Evolutionary conservation across 1,284 basidiomycete genomes (phyloP), one percentile per base, ranked within the genome.

Genomic region (Ustilago xerochloae): DNA sequence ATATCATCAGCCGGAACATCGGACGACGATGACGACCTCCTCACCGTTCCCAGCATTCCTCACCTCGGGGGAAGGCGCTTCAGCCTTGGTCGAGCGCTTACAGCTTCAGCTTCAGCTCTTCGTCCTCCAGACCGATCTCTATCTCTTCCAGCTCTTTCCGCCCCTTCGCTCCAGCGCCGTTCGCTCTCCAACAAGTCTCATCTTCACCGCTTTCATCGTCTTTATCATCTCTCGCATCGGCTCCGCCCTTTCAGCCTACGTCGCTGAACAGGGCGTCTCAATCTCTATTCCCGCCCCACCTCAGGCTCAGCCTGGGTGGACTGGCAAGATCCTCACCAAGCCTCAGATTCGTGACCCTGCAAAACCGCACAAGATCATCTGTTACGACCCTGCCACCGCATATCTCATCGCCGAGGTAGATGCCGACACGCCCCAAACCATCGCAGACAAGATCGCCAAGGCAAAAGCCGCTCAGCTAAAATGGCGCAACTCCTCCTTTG

Each of bases 371-470:
- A 87, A 89, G 78, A 91, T 98, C 59, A 94, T 93, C 2, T 91
- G 91, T 85, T 97, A 90, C 80, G 95, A 97, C 84, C 95, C 95
- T 9, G 90, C 93, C 6, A 96, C 93, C 5, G 91, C 90, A 20
- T 87, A 91, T 46, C 91, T 94, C 78, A 87, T 94, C 52, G 89
- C 86, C 24, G 92, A 91, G 1, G 85, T 89, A 79, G 80, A 91
- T 48, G 89, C 93, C 38, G 90, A 94, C 84, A 88, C 89, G 55
- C 87, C 87, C 26, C 86, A 84, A 5, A 90, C 91, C 69, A 93
- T 97, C 51, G 84, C 87, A 6, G 78, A 81, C 30, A 94, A 94
- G 84, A 92, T 98, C 66, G 68, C 81, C 3, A 85, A 82, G 15
- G 93, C 94, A 0, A 86, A 87, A 26, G 79, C 84, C 0, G 93